Percentiles rank a stretch among this genome's conserved stretches.
Conservation (phyloP, 352 stramenopile genomes). For the Phytophthora cactorum region DNA sequence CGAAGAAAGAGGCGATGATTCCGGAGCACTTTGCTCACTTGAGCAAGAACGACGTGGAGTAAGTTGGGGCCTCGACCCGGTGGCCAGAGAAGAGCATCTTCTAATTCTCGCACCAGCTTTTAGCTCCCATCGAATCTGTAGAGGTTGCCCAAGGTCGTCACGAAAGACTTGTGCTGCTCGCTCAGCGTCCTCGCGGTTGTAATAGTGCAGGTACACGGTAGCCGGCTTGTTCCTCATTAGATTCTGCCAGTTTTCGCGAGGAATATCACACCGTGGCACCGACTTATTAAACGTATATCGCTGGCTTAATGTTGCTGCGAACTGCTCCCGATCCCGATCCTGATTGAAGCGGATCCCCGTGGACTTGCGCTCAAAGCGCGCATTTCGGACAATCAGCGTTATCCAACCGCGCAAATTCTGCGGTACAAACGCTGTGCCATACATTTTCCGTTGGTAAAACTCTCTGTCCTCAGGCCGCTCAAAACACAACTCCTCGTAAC, state of each 20-base stretch:
- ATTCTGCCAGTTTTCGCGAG: constrained; percentile 65
- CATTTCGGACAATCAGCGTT: constrained; percentile 55
- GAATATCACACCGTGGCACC: constrained; percentile 57
- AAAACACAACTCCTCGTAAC: constrained; percentile 55
- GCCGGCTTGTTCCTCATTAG: constrained; percentile 43
- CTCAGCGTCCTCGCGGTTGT: constrained; percentile 58
- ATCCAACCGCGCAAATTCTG: constrained; percentile 45
- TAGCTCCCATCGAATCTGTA: constrained; percentile 46
- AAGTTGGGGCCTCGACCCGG: neutral
- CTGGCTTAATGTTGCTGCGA: constrained; percentile 46
- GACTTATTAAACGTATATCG: constrained; percentile 60
- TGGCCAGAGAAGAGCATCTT: constrained; percentile 24
- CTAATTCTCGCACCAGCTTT: constrained; percentile 47
- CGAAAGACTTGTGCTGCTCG: constrained; percentile 44
- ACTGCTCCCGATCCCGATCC: constrained; percentile 62
- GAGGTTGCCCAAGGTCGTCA: constrained; percentile 46
- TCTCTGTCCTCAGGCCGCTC: constrained; percentile 44
- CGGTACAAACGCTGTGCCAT: constrained; percentile 60
- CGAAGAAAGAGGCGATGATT: constrained; percentile 25
- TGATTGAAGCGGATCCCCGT: constrained; percentile 68
- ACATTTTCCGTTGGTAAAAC: constrained; percentile 59
- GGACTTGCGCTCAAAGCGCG: constrained; percentile 61
- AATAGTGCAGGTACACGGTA: constrained; percentile 57
- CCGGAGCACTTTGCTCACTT: constrained; percentile 34
- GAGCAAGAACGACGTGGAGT: constrained; percentile 39